phyloP scores from a whole-genome alignment of 164 flowering plant genomes.

The Vitis labrusca region DNA sequence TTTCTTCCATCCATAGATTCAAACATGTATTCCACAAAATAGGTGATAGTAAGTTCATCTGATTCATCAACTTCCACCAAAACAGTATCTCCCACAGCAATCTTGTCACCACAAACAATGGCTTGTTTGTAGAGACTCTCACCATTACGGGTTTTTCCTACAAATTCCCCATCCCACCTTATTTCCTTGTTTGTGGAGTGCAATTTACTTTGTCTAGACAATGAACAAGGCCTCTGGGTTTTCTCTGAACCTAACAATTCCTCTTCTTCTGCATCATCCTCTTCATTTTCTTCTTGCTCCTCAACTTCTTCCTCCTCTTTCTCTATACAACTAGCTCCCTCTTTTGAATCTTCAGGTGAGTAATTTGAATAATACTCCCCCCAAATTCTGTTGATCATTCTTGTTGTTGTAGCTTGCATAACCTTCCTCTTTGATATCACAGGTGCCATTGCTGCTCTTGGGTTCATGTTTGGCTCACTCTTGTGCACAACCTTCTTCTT shows the following conservation, averaged over 20 bases:
- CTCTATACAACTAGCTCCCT: conserved; percentile 19
- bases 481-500: conserved; percentile 41
- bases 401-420: conserved; percentile 87
- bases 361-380: conserved; percentile 82
- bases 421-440: conserved; percentile 59
- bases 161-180: conserved; percentile 65
- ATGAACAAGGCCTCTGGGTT: conserved; percentile 24
- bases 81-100: conserved; percentile 65
- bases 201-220: conserved; percentile 25
- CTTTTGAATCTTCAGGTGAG: conserved; percentile 56
- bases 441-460: conserved; percentile 61
- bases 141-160: conserved; percentile 50
- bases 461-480: conserved; percentile 60
- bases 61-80: conserved; percentile 44
- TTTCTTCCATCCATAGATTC: conserved; percentile 53
- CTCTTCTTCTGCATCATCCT: conserved; percentile 47
- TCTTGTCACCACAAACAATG: conserved; percentile 44
- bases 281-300: conserved; percentile 54
- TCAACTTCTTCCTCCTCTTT: conserved; percentile 48
- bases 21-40: conserved; percentile 87
- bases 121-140: conserved; percentile 59
- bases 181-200: conserved; percentile 23
- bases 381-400: conserved; percentile 80
- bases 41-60: conserved; percentile 46
- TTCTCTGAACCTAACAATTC: conserved; percentile 12